A percentile compares a stretch with the other conserved stretches of the same genome.
phyloP scores from a whole-genome alignment of 2,329 filamentous ascomycete genomes.

The Aspergillus luchuensis region DNA sequence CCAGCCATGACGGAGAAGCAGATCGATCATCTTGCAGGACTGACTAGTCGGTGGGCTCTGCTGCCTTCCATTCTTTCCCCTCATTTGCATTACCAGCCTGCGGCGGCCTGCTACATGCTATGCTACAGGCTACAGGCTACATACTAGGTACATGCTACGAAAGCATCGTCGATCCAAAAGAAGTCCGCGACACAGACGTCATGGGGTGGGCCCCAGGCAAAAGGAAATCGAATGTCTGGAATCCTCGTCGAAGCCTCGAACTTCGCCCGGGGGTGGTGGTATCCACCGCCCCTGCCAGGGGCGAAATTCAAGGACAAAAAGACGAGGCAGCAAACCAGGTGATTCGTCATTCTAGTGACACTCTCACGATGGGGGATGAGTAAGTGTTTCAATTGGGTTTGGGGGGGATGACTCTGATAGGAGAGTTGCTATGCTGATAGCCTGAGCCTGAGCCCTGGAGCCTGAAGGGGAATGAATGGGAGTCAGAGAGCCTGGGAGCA shows the following conservation, averaged over 20 bases:
- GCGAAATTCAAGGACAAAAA: constrained; percentile 14
- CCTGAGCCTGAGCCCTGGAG: background rate
- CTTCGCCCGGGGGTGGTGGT: background rate
- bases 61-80: background rate
- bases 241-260: constrained; percentile 14
- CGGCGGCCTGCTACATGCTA: background rate
- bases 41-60: constrained; percentile 1
- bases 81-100: background rate
- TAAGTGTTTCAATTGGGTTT: constrained; percentile 5
- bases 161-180: constrained; percentile 6
- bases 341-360: constrained; percentile 2
- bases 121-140: background rate
- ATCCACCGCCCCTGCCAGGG: constrained; percentile 19
- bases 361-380: background rate
- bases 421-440: background rate
- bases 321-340: constrained; percentile 27
- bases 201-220: background rate
- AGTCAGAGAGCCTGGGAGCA: background rate
- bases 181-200: background rate
- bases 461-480: background rate
- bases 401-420: background rate
- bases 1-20: background rate
- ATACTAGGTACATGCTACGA: background rate
- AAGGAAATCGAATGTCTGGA: constrained; percentile 10
- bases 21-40: constrained; percentile 23